Conservation (phyloP, 2,329 filamentous ascomycete genomes). For the Aspergillus pseudoglaucus region DNA sequence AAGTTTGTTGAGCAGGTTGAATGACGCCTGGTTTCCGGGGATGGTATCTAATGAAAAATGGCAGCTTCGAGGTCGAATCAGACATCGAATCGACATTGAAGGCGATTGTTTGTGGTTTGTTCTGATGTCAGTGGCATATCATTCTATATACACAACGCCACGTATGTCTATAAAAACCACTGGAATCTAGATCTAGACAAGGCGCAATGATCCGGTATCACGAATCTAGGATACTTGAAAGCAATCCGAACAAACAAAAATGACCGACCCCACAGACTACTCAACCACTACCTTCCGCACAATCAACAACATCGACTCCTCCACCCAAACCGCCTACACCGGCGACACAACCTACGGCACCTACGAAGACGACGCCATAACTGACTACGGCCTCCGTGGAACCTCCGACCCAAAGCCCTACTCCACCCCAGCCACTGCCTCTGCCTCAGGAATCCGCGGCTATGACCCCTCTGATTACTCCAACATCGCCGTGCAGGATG, state of each 20-base stretch:
- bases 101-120: neutral
- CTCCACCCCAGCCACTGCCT: constrained; percentile 12
- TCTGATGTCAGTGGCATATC: neutral
- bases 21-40: neutral
- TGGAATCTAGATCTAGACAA: too few species aligned
- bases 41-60: neutral
- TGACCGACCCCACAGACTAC: constrained; percentile 10
- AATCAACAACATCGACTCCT: neutral
- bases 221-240: neutral
- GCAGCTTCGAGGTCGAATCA: neutral
- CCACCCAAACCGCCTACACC: constrained; percentile 1
- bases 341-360: constrained; percentile 10
- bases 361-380: constrained; percentile 3
- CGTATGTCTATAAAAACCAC: neutral
- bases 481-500: constrained; percentile 17
- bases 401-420: constrained; percentile 18
- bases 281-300: neutral
- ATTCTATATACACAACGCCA: neutral
- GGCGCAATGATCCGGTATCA: too few species aligned
- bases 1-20: neutral
- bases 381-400: constrained; percentile 5
- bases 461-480: constrained; percentile 13
- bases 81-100: neutral
- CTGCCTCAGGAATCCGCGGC: constrained; percentile 11
- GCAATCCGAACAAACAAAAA: constrained; percentile 2